Evolutionary conservation across 805 yeast genomes (phyloP).

Genomic region (Sugiyamaella boreocaroliniensis): DNA sequence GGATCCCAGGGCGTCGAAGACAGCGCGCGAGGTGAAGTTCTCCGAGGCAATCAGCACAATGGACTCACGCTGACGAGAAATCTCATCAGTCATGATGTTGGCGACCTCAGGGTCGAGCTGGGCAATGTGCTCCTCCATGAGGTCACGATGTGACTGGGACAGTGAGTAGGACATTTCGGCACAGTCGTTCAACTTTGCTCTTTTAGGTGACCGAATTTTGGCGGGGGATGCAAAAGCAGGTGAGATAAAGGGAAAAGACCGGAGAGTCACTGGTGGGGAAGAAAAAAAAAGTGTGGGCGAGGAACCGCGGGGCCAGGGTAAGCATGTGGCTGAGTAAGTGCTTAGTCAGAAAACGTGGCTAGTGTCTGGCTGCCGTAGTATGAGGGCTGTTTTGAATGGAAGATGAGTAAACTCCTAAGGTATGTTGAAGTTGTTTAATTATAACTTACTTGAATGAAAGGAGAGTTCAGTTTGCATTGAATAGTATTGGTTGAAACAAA

Average conservation of each 20-base stretch:
- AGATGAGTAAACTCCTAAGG: too few relatives aligned
- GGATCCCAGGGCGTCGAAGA: constrained; percentile 92
- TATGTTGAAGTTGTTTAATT: too few relatives aligned
- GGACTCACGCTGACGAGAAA: constrained; percentile 86
- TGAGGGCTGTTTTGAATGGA: too few relatives aligned
- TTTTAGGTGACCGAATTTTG: constrained; percentile 10
- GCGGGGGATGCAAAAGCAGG: neutral
- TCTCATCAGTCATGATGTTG: constrained; percentile 54
- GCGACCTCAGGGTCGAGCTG: constrained; percentile 37
- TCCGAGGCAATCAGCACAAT: constrained; percentile 94
- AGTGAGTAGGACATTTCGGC: constrained; percentile 28
- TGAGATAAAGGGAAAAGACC: neutral
- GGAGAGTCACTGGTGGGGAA: neutral
- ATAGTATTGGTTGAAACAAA: too few relatives aligned
- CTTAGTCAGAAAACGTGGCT: too few relatives aligned
- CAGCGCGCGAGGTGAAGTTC: constrained; percentile 93
- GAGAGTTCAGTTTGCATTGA: too few relatives aligned
- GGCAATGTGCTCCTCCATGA: constrained; percentile 26
- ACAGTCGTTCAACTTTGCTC: constrained; percentile 1
- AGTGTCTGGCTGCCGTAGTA: too few relatives aligned
- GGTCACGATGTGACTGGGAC: constrained; percentile 27
- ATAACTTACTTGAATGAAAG: too few relatives aligned
- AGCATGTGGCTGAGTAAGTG: too few relatives aligned
- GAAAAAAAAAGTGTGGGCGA: too few relatives aligned
- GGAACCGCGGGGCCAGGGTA: too few relatives aligned